Percentiles rank a stretch among this genome's conserved stretches.
These are phyloP conservation scores for Alternaria triticina DNA, from an alignment of 2,329 filamentous ascomycete species.

Conservation along the genomic window DNA sequence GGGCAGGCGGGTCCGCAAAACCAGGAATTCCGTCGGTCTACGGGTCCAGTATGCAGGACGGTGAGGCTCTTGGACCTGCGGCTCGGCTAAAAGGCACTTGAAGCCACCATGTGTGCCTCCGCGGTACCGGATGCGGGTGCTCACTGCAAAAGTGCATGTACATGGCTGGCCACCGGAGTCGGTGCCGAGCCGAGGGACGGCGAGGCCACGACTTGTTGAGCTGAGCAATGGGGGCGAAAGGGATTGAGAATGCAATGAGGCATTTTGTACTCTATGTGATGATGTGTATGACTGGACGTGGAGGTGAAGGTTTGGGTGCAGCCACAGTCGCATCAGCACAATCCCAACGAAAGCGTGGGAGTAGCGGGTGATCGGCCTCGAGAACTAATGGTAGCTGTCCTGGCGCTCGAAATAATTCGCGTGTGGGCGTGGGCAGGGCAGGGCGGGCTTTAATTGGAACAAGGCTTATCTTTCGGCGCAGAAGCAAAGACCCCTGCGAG, in stretches of 20 bases:
- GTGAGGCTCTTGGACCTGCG: constrained; percentile 7
- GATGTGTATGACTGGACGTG: not conserved
- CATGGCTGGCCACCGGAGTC: constrained; percentile 5
- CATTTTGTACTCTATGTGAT: not conserved
- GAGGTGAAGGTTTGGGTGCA: not conserved
- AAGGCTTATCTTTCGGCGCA: constrained; percentile 20
- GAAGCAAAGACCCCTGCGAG: constrained; percentile 12
- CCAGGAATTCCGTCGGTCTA: not conserved
- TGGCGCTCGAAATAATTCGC: constrained; percentile 9
- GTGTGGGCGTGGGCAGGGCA: constrained; percentile 12
- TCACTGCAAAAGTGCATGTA: constrained; percentile 3
- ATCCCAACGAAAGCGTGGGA: not conserved
- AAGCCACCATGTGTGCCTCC: constrained; percentile 12
- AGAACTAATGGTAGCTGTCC: not conserved
- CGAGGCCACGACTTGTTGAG: not conserved
- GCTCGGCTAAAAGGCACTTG: constrained; percentile 15
- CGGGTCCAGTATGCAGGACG: constrained; percentile 5
- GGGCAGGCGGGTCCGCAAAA: not conserved
- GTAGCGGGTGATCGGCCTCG: constrained; percentile 5
- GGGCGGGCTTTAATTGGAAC: constrained; percentile 20
- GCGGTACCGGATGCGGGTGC: constrained; percentile 5
- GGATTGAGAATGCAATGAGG: not conserved
- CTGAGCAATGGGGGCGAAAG: not conserved
- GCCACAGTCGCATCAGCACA: not conserved
- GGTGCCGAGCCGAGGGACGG: constrained; percentile 8